Evolutionary conservation across 129 eudicot genomes (phyloP), one percentile per base, ranked within the genome.

Genomic region (Calendula officinalis): DNA sequence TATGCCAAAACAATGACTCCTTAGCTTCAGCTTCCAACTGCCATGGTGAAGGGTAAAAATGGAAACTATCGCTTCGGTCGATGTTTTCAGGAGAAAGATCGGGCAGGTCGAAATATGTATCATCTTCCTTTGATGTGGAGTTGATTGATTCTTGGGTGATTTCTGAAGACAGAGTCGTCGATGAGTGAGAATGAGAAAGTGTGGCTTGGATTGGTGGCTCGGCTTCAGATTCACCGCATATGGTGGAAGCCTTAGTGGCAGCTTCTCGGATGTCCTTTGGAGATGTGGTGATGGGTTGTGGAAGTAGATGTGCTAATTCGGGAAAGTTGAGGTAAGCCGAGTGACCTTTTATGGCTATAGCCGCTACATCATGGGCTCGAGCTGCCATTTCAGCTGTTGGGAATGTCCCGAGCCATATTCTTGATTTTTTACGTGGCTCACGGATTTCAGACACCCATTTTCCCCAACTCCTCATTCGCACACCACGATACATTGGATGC

Each of bases 391-490:
- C 86, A 13, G 95, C 95, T 8, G 89, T 86, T 7, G 78, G 74
- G 60, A 75, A 86, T 41, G 95, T 86, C 14, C 95, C 95, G 0
- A 86, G 95, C 95, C 95, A 86, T 75, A 86, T 86, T 72, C 89
- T 83, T 35, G 95, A 82, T 69, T 86, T 86, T 78, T 86, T 86
- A 75, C 75, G 76, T 4, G 95, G 95, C 79, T 86, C 94, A 0
- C 94, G 81, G 37, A 86, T 86, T 58, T 86, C 94, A 3, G 86
- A 86, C 56, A 86, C 95, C 95, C 95, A 86, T 77, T 82, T 86
- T 7, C 95, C 95, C 89, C 89, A 86, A 56, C 73, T 86, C 13
- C 95, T 77, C 70, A 68, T 80, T 38, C 95, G 70, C 27, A 86
- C 89, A 5, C 95, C 95, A 1, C 84, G 83, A 62, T 80, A 86